Evolutionary conservation across 2,329 filamentous ascomycete species (phyloP).

Genomic region (Plenodomus tracheiphilus): DNA sequence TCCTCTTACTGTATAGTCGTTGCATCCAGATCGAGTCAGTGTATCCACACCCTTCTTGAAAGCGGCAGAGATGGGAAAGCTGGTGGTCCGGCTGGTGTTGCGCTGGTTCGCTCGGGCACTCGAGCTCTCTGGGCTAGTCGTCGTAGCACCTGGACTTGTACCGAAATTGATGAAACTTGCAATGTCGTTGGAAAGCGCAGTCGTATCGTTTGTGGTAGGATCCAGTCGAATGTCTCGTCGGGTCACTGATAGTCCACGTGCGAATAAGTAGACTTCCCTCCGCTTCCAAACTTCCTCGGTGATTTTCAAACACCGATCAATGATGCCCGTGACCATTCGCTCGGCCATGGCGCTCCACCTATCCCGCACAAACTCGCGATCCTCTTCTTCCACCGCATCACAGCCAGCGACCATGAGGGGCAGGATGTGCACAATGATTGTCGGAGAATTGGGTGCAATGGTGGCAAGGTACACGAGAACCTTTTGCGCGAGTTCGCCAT

Average conservation of each 20-base stretch:
- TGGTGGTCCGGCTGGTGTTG: conserved; percentile 9
- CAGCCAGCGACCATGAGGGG: conserved; percentile 68
- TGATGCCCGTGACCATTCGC: conserved; percentile 66
- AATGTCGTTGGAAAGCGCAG: conserved; percentile 8
- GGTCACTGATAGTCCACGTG: conserved; percentile 20
- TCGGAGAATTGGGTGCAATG: conserved; percentile 62
- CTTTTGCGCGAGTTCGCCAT: conserved; percentile 61
- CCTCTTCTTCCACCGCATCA: conserved; percentile 62
- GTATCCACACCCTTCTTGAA: conserved; percentile 34
- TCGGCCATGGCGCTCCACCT: conserved; percentile 64
- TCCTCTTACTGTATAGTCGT: conserved; percentile 65
- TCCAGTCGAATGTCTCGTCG: conserved; percentile 8
- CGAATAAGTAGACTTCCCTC: conserved; percentile 56
- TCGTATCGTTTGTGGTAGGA: background rate
- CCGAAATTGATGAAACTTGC: conserved; percentile 11
- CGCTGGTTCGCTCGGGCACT: background rate
- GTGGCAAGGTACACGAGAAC: conserved; percentile 65
- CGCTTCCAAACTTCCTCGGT: conserved; percentile 68
- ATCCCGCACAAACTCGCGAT: conserved; percentile 64
- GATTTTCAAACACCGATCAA: conserved; percentile 66
- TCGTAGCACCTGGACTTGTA: conserved; percentile 7
- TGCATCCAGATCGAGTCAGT: conserved; percentile 53
- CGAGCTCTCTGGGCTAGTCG: conserved; percentile 7
- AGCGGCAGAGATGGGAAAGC: conserved; percentile 41
- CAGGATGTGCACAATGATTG: conserved; percentile 70